phyloP scores from a whole-genome alignment of 176 grass and related monocot species.

The Oryza meyeriana region DNA sequence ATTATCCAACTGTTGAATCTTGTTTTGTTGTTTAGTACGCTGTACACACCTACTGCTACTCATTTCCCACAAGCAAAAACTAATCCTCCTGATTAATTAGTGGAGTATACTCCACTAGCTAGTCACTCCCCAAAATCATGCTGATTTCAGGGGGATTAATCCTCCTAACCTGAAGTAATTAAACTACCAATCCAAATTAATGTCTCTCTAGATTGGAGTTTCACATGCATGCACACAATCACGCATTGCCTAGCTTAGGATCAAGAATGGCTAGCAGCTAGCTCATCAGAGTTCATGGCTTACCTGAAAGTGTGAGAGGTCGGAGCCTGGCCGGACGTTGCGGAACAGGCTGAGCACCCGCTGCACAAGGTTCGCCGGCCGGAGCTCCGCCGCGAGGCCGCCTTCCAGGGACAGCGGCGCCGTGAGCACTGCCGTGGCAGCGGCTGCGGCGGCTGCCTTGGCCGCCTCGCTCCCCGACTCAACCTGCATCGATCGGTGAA shows the following conservation, averaged over 20 bases:
- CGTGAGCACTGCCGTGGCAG: slow-evolving; percentile 42
- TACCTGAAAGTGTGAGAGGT: slow-evolving; percentile 86
- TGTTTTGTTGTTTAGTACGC: not conserved
- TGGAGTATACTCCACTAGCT: not conserved
- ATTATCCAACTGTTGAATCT: not conserved
- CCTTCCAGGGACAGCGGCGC: slow-evolving; percentile 75
- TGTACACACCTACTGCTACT: not conserved
- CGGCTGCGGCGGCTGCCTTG: no score
- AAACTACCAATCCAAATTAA: not conserved
- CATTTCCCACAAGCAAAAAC: not conserved
- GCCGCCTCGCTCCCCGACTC: slow-evolving; percentile 24
- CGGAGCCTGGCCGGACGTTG: slow-evolving; percentile 70
- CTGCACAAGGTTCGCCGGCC: slow-evolving; percentile 55
- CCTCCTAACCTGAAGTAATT: not conserved
- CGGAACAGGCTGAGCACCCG: slow-evolving; percentile 74
- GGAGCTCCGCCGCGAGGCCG: slow-evolving; percentile 65
- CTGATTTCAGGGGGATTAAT: not conserved
- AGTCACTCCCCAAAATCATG: not conserved
- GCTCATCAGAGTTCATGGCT: not conserved
- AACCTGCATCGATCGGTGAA: slow-evolving; percentile 26
- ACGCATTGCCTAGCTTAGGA: not conserved
- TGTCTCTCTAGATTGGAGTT: not conserved
- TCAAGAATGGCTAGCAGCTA: not conserved
- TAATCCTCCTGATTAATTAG: not conserved
- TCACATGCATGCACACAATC: not conserved